These are phyloP conservation scores for Agapanthus africanus DNA, from an alignment of 106 monocot species.

Conservation along the genomic window DNA sequence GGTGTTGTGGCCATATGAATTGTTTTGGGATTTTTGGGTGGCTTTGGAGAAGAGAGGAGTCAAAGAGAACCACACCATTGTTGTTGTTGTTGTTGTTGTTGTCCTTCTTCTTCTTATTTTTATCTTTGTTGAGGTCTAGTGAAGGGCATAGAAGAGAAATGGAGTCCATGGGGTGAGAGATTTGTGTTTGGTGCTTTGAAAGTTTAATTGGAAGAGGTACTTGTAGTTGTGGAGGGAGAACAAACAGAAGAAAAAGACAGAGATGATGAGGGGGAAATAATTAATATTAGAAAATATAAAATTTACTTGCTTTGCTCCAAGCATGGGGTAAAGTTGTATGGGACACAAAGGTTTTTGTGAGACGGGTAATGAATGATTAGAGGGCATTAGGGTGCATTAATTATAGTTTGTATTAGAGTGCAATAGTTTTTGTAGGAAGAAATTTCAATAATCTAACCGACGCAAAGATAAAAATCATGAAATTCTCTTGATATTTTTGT, in stretches of 20 bases:
- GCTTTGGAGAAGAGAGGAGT: slow-evolving; percentile 3
- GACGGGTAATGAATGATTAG: too few relatives aligned
- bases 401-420: too few relatives aligned
- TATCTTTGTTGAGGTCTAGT: neutral
- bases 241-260: neutral
- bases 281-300: too few relatives aligned
- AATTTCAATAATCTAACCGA: too few relatives aligned
- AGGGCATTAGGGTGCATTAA: too few relatives aligned
- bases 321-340: too few relatives aligned
- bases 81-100: neutral
- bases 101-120: neutral
- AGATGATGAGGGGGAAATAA: too few relatives aligned
- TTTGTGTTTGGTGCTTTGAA: neutral
- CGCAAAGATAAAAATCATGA: too few relatives aligned
- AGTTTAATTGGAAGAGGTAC: neutral
- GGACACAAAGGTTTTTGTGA: too few relatives aligned
- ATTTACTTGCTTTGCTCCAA: too few relatives aligned
- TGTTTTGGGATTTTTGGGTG: slow-evolving; percentile 35
- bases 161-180: slow-evolving; percentile 8
- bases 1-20: slow-evolving; percentile 57
- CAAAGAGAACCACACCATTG: neutral
- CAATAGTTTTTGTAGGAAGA: too few relatives aligned
- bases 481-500: too few relatives aligned
- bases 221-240: neutral
- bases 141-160: neutral